These are phyloP conservation scores for Magnolia sinica DNA, from an alignment of 164 flowering plant genomes.

Conservation along the genomic window DNA sequence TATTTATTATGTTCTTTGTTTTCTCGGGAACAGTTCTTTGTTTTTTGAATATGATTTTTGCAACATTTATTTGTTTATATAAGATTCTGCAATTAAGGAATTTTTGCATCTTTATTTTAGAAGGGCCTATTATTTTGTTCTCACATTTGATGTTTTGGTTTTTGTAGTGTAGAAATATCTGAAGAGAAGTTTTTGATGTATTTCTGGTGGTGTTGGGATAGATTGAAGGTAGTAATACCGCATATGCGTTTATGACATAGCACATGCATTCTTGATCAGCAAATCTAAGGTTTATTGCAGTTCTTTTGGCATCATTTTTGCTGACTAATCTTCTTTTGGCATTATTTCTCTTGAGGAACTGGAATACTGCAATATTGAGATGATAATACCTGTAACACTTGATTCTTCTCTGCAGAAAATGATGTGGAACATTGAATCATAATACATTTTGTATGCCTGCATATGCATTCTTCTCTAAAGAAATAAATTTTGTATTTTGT, in stretches of 20 bases:
- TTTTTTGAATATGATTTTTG: background rate
- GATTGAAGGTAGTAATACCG: conserved; percentile 55
- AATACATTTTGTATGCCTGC: background rate
- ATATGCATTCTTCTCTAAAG: no score
- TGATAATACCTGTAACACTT: background rate
- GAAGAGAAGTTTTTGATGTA: conserved; percentile 89
- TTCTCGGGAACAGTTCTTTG: background rate
- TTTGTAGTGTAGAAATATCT: conserved; percentile 71
- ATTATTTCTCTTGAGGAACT: background rate
- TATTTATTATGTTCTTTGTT: background rate
- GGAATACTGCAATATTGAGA: background rate
- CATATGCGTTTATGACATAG: background rate
- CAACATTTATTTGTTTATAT: background rate
- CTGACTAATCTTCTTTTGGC: background rate
- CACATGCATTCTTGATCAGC: conserved; percentile 7
- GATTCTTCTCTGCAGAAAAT: background rate
- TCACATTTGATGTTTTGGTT: conserved; percentile 3
- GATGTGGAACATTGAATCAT: background rate
- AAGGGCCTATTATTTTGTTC: background rate
- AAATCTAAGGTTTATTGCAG: background rate
- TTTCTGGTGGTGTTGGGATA: conserved; percentile 97
- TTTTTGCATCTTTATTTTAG: background rate
- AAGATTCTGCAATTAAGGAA: background rate
- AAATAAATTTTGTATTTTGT: no score
- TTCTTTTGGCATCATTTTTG: background rate